phyloP scores from a whole-genome alignment of 108 stramenopile genomes.

The Nitzschia sp. region DNA sequence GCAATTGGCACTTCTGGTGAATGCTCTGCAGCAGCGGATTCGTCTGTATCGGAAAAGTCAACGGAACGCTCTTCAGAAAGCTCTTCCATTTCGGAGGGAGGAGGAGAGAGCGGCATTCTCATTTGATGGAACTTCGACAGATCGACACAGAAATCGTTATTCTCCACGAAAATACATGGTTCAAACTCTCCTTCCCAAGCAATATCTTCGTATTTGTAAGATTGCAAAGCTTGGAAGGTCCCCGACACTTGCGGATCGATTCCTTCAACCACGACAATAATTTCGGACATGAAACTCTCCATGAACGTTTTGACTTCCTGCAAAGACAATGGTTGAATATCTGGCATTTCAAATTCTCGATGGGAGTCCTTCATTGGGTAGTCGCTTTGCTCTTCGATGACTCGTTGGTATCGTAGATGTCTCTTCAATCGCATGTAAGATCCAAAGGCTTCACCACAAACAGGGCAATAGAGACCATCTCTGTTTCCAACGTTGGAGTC shows the following conservation, averaged over 20 bases:
- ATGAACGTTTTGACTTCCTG: conserved; percentile 45
- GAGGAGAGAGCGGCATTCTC: conserved; percentile 1
- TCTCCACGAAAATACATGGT: conserved; percentile 36
- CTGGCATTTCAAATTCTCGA: conserved; percentile 11
- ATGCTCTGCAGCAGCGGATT: too few relatives aligned
- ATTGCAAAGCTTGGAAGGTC: conserved; percentile 78
- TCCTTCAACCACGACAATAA: conserved; percentile 71
- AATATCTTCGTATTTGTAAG: conserved; percentile 77
- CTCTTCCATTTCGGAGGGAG: not conserved
- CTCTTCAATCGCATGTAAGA: conserved; percentile 47
- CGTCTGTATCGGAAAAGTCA: too few relatives aligned
- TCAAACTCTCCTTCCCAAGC: conserved; percentile 65
- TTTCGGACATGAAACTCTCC: conserved; percentile 47
- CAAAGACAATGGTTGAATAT: conserved; percentile 24
- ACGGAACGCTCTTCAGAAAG: not conserved
- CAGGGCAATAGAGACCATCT: conserved; percentile 60
- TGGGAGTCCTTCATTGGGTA: conserved; percentile 24
- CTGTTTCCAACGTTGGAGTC: conserved; percentile 46
- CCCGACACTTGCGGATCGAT: conserved; percentile 65
- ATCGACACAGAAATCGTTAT: conserved; percentile 34
- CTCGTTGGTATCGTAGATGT: conserved; percentile 58
- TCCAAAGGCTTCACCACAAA: conserved; percentile 69
- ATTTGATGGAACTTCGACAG: conserved; percentile 49
- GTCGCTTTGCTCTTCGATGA: conserved; percentile 51
- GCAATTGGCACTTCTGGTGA: too few relatives aligned